Evolutionary conservation across 2,329 filamentous ascomycete genomes (phyloP), one percentile per base, ranked within the genome.

Genomic region (Colletotrichum zoysiae): DNA sequence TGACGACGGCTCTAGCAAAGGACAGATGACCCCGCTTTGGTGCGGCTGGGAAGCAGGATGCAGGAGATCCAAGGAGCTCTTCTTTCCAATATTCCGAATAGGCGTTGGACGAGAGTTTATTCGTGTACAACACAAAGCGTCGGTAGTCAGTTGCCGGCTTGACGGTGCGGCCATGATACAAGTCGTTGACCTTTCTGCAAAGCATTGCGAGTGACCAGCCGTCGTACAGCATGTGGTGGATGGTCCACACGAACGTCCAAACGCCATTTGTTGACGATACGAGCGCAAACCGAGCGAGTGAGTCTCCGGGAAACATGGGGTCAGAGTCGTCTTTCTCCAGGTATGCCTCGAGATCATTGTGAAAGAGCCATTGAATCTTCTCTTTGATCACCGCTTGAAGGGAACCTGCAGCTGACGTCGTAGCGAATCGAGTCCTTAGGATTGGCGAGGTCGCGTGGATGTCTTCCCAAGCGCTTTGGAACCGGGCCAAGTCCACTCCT

Each of bases 311-410:
- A 2, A 66, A 66, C 74, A 78, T 77, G 14, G 58, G 58, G 23
- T 71, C 46, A 5, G 71, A 46, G 16, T 71, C 61, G n/a, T 71
- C 67, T 7, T 59, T 11, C 1, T 62, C 51, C 7, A 73, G 40
- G 12, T 73, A 73, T 2, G 50, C 58, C 2, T 73, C 67, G 11
- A 73, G 71, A 20, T 73, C 8, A 26, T 64, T 8, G 38, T 64
- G 57, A 11, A 33, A 23, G 8, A 48, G 51, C 71, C 71, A 73
- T 3, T 53, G 44, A 3, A 71, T 48, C 5, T 7, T 33, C 33
- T 46, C 58, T 0, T 30, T 42, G 12, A 71, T 30, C 2, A 73
- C 58, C 4, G 91, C 46, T 85, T 96, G 20, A 91, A 96, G 63
- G 20, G 63, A 71, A 4, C 69, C 69, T 0, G 65, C 69, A 12